phyloP scores from a whole-genome alignment of 2,329 filamentous ascomycete species.

The Colletotrichum magnum region DNA sequence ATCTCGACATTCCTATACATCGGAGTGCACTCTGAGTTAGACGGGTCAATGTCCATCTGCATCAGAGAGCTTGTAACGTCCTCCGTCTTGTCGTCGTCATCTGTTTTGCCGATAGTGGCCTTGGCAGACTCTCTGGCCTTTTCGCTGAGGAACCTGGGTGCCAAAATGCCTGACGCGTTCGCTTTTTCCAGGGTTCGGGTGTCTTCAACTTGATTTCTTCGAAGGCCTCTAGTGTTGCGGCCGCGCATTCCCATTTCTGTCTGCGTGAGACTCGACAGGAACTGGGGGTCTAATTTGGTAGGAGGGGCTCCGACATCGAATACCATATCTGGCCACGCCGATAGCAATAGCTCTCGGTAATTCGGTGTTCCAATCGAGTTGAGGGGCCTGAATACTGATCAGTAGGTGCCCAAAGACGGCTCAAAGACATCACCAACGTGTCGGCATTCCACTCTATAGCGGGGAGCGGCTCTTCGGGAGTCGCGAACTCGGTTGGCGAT shows the following conservation, averaged over 20 bases:
- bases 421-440: constrained; percentile 64
- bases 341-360: constrained; percentile 89
- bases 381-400: constrained; percentile 67
- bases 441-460: constrained; percentile 79
- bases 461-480: constrained; percentile 70
- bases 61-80: constrained; percentile 77
- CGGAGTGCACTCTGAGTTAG: constrained; percentile 85
- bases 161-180: constrained; percentile 73
- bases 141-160: constrained; percentile 95
- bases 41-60: constrained; percentile 79
- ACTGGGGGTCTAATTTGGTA: constrained; percentile 78
- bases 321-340: constrained; percentile 89
- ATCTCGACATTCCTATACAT: constrained; percentile 97
- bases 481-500: constrained; percentile 83
- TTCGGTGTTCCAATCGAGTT: constrained; percentile 93
- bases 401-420: constrained; percentile 27
- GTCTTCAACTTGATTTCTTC: constrained; percentile 87
- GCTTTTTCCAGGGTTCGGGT: constrained; percentile 75
- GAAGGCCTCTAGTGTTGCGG: constrained; percentile 79
- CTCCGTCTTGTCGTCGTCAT: constrained; percentile 58
- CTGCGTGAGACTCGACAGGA: constrained; percentile 77
- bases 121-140: constrained; percentile 80
- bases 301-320: constrained; percentile 91
- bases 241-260: constrained; percentile 85
- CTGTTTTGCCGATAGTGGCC: constrained; percentile 57